Percentiles rank a stretch among this genome's conserved stretches.
phyloP scores from a whole-genome alignment of 2,329 filamentous ascomycete species.

The Nemania diffusa region DNA sequence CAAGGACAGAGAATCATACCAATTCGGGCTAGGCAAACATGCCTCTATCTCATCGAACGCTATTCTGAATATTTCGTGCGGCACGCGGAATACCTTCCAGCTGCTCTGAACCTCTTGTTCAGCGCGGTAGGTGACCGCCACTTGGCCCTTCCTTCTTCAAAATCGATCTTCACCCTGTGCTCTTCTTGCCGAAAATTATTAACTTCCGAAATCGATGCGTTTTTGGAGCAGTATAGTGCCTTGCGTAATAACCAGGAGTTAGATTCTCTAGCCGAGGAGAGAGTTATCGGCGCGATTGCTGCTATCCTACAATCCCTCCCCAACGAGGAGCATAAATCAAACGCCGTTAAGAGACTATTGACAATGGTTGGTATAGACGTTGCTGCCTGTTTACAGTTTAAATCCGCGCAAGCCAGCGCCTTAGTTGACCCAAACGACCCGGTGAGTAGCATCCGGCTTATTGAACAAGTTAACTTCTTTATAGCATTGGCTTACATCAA shows the following conservation, averaged over 20 bases:
- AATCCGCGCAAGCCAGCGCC: conserved; percentile 42
- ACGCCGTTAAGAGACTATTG: conserved; percentile 67
- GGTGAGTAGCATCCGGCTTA: conserved; percentile 39
- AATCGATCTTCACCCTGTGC: conserved; percentile 78
- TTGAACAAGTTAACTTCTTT: conserved; percentile 21
- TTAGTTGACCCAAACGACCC: conserved; percentile 43
- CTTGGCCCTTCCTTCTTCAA: conserved; percentile 75
- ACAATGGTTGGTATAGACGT: conserved; percentile 71
- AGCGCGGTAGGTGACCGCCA: conserved; percentile 70
- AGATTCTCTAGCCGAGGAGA: conserved; percentile 77
- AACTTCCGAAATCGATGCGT: conserved; percentile 72
- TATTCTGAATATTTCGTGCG: conserved; percentile 82
- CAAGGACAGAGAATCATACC: conserved; percentile 65
- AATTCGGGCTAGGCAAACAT: conserved; percentile 72
- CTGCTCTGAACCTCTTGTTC: conserved; percentile 80
- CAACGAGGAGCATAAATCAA: conserved; percentile 64
- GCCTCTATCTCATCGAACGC: conserved; percentile 74
- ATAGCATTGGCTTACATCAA: conserved; percentile 39
- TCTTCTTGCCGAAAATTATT: conserved; percentile 78
- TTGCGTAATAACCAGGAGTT: conserved; percentile 69
- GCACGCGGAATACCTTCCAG: conserved; percentile 72
- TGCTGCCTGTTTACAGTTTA: conserved; percentile 54
- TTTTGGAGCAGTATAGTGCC: conserved; percentile 76
- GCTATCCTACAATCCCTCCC: conserved; percentile 78
- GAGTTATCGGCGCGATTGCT: conserved; percentile 77